Conservation (phyloP, 345 rosid genomes). For the Rhodamnia argentea region DNA sequence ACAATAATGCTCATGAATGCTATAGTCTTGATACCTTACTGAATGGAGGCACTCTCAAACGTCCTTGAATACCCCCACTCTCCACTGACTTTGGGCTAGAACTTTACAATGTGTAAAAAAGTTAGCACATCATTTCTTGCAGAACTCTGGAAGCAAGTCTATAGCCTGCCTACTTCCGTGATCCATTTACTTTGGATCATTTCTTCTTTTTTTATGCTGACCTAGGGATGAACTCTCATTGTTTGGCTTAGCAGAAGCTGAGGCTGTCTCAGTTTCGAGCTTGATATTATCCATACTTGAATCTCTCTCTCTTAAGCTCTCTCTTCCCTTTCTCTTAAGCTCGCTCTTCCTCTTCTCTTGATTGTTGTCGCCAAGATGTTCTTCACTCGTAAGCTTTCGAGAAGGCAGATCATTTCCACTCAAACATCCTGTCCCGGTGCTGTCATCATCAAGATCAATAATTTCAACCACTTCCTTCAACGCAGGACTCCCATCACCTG, state of each 20-base stretch:
- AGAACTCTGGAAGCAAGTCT: neutral
- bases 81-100: neutral
- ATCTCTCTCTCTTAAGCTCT: neutral
- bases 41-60: too few relatives aligned
- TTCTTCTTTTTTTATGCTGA: neutral
- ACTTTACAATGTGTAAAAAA: neutral
- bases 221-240: neutral
- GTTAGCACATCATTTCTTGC: neutral
- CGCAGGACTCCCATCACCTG: neutral
- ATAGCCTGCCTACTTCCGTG: neutral
- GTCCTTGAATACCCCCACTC: neutral
- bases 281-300: neutral
- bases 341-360: neutral
- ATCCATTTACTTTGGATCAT: neutral
- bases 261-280: neutral
- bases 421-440: neutral
- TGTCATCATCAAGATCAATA: neutral
- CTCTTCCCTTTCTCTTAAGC: neutral
- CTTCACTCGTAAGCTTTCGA: neutral
- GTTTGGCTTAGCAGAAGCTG: neutral
- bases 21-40: neutral
- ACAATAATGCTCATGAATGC: neutral
- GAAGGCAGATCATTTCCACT: neutral
- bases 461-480: neutral
- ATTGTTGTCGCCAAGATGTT: neutral